Evolutionary conservation across 768 basidiomycete genomes (phyloP), one percentile per base, ranked within the genome.

Genomic region (Terana coerulea): DNA sequence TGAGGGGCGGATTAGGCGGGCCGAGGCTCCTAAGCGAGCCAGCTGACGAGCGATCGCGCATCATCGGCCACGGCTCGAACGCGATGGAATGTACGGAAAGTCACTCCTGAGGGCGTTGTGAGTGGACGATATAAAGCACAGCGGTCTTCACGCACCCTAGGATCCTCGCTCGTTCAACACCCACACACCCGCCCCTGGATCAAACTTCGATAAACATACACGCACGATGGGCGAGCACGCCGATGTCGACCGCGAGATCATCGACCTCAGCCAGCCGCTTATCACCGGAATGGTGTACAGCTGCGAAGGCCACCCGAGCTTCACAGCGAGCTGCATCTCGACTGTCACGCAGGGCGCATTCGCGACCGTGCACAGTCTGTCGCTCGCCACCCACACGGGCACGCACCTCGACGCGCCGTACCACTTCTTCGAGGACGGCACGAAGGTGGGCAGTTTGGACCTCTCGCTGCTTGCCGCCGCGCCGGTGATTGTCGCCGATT

Each of bases 361-460:
- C 31, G 78, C 73, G 60, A 74, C 69, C 43, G 76, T 85, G 11
- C 75, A 75, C 54, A 60, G 70, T 0, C 66, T 91, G 43, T 69
- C 76, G 24, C 59, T 88, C 19, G 77, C 83, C 3, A 80, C 87
- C 1, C 88, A 90, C 61, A 83, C 83, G 1, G 88, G 88, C 40
- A 90, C 88, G 2, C 88, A 91, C 68, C 73, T 90, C 64, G 88
- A 91, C 59, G 84, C 87, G 1, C 88, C 88, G 0, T 80, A 76
- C 44, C 88, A 91, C 60, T 89, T 88, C 69, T 67, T 84, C 65
- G 66, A 68, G 3, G 69, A 75, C 25, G 86, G 83, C 4, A 67
- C 67, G 37, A 78, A 78, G 8, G 72, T 89, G 40, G 79, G 83
- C 56, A 71, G 82, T 45, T 71, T 89, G 41, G 74, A 78, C 9